Evolutionary conservation across 1,139 yeast species (phyloP), one percentile per base, ranked within the genome.

Genomic region (Suhomyces bribrorum): DNA sequence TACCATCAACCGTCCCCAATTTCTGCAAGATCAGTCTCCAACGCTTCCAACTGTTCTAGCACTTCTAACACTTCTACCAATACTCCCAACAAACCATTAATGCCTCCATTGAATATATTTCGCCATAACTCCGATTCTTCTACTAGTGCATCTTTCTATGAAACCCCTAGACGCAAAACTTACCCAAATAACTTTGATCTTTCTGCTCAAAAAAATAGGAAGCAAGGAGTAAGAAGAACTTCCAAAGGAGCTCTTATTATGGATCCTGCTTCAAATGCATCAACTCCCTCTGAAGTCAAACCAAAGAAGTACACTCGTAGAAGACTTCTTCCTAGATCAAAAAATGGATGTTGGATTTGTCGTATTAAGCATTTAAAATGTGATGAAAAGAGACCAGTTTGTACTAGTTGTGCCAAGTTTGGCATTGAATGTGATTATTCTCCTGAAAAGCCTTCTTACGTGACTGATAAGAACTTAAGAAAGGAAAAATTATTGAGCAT

Each of bases 291-390:
- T 32, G 49, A 40, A 5, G 27, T 22, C 33, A 45, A 52, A 42
- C 59, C 61, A 13, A 68, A 66, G 45, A 70, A 69, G 45, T 59
- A 68, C 44, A 71, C 74, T 13, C 56, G 77, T 36, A 61, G 72
- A 48, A 61, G 75, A 40, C 52, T 68, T 25, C 59, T 69, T 41
- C 75, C 75, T 3, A 52, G 77, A 34, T 66, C 75, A 5, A 68
- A 66, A 40, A 64, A 57, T 28, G 79, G 79, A 0, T 74, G 79
- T 49, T 74, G 74, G 75, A 68, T 70, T 35, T 75, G 79, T 48
- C 61, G 79, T 37, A 68, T 73, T 40, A 73, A 74, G 49, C 78
- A 73, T 52, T 60, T 73, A 46, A 72, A 72, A 50, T 72, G 77
- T 50, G 75, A 72, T 46, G 77, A 72, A 46, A 40, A 37, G 3